Percentiles rank a stretch among this genome's conserved stretches.
phyloP scores from a whole-genome alignment of 1,139 yeast genomes.

The Pichia sp. region DNA sequence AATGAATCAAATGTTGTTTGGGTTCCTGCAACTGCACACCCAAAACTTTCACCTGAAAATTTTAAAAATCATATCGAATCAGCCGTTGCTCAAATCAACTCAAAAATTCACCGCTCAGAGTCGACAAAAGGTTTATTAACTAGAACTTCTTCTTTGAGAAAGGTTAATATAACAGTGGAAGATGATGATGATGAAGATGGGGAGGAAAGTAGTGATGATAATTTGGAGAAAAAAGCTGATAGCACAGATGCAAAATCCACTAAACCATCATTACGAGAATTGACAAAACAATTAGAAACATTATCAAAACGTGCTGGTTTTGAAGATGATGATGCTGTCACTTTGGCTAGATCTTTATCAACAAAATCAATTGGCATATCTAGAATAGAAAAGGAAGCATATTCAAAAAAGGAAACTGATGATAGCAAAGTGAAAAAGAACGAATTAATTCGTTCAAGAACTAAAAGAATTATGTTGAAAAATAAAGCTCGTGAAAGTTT shows the following conservation, averaged over 20 bases:
- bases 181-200: background rate
- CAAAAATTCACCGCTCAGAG: slow-evolving; percentile 34
- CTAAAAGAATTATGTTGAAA: slow-evolving; percentile 5
- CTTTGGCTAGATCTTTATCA: slow-evolving; percentile 65
- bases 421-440: background rate
- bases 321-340: slow-evolving; percentile 66
- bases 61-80: slow-evolving; percentile 76
- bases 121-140: slow-evolving; percentile 24
- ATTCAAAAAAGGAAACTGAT: slow-evolving; percentile 4
- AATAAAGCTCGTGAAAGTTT: slow-evolving; percentile 16
- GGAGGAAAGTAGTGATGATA: background rate
- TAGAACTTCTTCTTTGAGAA: slow-evolving; percentile 15
- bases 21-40: slow-evolving; percentile 95
- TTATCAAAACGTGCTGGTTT: slow-evolving; percentile 66
- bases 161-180: slow-evolving; percentile 1
- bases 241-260: slow-evolving; percentile 2
- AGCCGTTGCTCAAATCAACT: slow-evolving; percentile 69
- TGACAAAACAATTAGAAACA: slow-evolving; percentile 60
- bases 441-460: slow-evolving; percentile 4
- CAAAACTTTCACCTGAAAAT: slow-evolving; percentile 88
- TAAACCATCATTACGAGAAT: slow-evolving; percentile 56
- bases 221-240: no score
- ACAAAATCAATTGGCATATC: slow-evolving; percentile 54
- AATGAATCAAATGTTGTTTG: slow-evolving; percentile 51
- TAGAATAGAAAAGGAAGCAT: slow-evolving; percentile 40